These are phyloP conservation scores for Rhodomyrtus tomentosa DNA, from an alignment of 345 rosid species.

Conservation along the genomic window DNA sequence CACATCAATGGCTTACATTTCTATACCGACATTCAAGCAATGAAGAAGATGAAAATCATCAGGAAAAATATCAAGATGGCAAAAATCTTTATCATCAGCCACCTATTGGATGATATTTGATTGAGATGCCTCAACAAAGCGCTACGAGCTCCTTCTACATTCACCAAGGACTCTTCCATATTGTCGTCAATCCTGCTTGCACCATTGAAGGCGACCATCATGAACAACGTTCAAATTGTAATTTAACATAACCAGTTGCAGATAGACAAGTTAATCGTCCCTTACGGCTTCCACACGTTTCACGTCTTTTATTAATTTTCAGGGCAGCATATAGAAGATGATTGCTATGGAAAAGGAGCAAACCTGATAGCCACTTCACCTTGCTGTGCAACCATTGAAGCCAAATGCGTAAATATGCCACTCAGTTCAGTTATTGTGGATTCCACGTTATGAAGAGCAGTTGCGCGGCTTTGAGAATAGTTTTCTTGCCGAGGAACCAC, in stretches of 20 bases:
- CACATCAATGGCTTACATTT: neutral
- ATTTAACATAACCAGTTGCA: neutral
- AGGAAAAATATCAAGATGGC: constrained; percentile 59
- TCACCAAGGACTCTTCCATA: constrained; percentile 81
- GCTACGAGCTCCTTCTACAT: constrained; percentile 75
- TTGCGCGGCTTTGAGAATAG: constrained; percentile 54
- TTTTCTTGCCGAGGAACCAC: constrained; percentile 70
- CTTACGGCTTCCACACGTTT: neutral
- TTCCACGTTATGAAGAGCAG: constrained; percentile 78
- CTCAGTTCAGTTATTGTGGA: constrained; percentile 85
- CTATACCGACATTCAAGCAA: constrained; percentile 33
- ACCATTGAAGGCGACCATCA: constrained; percentile 3
- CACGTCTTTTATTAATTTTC: neutral
- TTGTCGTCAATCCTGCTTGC: constrained; percentile 78
- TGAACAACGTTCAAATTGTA: neutral
- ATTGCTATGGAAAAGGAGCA: neutral
- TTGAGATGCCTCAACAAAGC: constrained; percentile 66
- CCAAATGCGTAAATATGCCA: constrained; percentile 80
- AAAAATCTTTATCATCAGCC: constrained; percentile 92
- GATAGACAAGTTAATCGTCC: neutral
- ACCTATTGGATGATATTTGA: constrained; percentile 79
- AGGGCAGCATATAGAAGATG: neutral
- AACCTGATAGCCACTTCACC: constrained; percentile 90
- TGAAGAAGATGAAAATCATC: constrained; percentile 49
- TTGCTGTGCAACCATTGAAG: constrained; percentile 86